A percentile compares a stretch with the other conserved stretches of the same genome.
Evolutionary conservation across 2,329 filamentous ascomycete genomes (phyloP).

Genomic region (Colletotrichum simmondsii): DNA sequence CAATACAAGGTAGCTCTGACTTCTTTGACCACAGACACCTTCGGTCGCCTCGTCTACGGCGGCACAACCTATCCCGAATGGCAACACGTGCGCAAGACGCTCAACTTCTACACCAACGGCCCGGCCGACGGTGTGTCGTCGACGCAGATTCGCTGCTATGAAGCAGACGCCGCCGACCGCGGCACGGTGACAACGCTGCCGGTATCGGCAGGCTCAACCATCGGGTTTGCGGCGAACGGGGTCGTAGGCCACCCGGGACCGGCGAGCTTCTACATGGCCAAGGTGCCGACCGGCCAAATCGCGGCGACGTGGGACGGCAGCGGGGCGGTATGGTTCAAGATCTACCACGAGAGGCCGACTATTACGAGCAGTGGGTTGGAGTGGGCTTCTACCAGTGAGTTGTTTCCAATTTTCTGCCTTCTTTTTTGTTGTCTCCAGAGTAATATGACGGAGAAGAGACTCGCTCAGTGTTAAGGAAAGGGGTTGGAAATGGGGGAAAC

Average conservation of each 20-base stretch:
- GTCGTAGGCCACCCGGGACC: conserved; percentile 52
- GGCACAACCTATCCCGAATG: conserved; percentile 39
- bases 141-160: conserved; percentile 47
- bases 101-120: conserved; percentile 46
- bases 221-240: conserved; percentile 50
- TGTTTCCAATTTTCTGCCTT: conserved; percentile 19
- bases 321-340: conserved; percentile 51
- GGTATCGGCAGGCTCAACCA: conserved; percentile 39
- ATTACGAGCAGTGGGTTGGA: conserved; percentile 48
- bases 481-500: neutral
- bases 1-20: neutral
- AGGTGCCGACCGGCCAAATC: conserved; percentile 46
- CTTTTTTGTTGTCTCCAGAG: neutral
- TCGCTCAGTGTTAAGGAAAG: neutral
- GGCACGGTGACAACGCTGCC: conserved; percentile 19
- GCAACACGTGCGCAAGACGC: conserved; percentile 45
- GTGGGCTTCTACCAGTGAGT: conserved; percentile 51
- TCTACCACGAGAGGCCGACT: conserved; percentile 48
- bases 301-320: conserved; percentile 45
- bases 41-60: conserved; percentile 25
- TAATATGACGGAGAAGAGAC: neutral
- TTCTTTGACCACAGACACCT: conserved; percentile 4
- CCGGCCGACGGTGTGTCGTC: conserved; percentile 44
- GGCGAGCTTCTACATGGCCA: conserved; percentile 49
- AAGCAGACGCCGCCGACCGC: conserved; percentile 33